Evolutionary conservation across 225 moss, liverwort and hornwort species (phyloP), one percentile per base, ranked within the genome.

Genomic region (Anthoceros angustus): DNA sequence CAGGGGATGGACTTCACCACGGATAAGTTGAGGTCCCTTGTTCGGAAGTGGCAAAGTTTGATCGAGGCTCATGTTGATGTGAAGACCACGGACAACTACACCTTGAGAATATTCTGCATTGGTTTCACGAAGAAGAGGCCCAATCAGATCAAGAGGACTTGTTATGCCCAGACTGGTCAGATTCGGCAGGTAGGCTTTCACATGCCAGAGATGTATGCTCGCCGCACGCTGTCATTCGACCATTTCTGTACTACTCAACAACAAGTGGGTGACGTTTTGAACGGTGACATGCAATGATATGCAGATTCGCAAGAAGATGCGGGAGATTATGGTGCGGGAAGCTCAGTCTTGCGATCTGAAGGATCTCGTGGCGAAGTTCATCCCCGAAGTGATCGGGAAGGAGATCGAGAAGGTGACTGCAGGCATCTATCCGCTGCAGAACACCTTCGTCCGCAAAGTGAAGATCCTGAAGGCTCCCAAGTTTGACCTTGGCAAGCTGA

Each of bases 1-100:
- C 49, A 83, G 83, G 83, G 83, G 43, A 83, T 83, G 83, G 83
- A 83, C 66, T 80, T 83, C 64, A 83, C 83, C 7, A 83, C 83
- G 8, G 83, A 83, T 61, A 83, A 83, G 76, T 69, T 83, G 61
- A 71, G 83, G 42, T 83, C 83, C 62, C 43, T 83, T 67, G 83
- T 83, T 71, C 83, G 83, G 26, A 83, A 83, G 77, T 83, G 83
- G 83, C 83, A 83, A 74, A 83, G 80, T 21, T 66, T 83, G 75
- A 80, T 83, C 66, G 80, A 80, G 73, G 75, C 75, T 20, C 83
- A 80, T 39, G 83, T 83, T 39, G 83, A 83, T 64, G 83, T 83
- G 70, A 83, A 80, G 76, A 83, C 83, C 39, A 78, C 83, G 2
- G 80, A 83, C 64, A 83, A 80, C 74, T 83, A 72, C 46, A 73